Evolutionary conservation across 441 rosid species (phyloP).

Genomic region (Erysimum cheiri): DNA sequence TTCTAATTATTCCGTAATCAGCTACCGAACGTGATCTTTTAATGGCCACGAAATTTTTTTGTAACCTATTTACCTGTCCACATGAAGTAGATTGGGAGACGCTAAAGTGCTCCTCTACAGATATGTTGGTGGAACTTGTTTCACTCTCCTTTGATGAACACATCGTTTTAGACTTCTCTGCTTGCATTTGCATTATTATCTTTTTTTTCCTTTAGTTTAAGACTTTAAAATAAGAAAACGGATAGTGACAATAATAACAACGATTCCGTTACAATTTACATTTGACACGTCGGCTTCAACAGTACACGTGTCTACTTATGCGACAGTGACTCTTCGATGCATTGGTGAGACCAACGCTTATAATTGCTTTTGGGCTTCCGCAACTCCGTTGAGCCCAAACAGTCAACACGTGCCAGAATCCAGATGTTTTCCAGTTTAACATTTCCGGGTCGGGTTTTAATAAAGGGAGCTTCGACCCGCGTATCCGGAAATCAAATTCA

Average conservation of each 20-base stretch:
- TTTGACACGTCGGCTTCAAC: slow-evolving; percentile 32
- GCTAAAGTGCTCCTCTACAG: slow-evolving; percentile 36
- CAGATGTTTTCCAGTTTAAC: neutral
- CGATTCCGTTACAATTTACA: slow-evolving; percentile 1
- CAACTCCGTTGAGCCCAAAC: neutral
- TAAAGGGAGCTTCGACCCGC: slow-evolving; percentile 9
- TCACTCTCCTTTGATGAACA: slow-evolving; percentile 12
- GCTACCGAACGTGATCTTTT: too few species aligned
- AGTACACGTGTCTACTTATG: slow-evolving; percentile 5
- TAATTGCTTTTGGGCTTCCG: neutral
- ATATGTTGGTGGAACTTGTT: slow-evolving; percentile 1
- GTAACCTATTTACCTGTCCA: slow-evolving; percentile 31
- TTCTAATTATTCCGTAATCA: neutral
- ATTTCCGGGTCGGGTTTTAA: neutral
- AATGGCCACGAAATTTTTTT: neutral
- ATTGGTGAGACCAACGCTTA: neutral
- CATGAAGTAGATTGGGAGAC: slow-evolving; percentile 28
- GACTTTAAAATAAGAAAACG: neutral
- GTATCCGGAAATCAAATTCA: slow-evolving; percentile 30
- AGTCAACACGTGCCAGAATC: neutral
- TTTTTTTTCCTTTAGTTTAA: neutral
- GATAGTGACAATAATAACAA: neutral
- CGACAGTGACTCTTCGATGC: slow-evolving; percentile 26
- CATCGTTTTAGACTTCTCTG: slow-evolving; percentile 8
- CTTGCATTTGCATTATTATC: neutral